phyloP scores from a whole-genome alignment of 1,284 basidiomycete genomes.

The Volvariella volvacea region DNA sequence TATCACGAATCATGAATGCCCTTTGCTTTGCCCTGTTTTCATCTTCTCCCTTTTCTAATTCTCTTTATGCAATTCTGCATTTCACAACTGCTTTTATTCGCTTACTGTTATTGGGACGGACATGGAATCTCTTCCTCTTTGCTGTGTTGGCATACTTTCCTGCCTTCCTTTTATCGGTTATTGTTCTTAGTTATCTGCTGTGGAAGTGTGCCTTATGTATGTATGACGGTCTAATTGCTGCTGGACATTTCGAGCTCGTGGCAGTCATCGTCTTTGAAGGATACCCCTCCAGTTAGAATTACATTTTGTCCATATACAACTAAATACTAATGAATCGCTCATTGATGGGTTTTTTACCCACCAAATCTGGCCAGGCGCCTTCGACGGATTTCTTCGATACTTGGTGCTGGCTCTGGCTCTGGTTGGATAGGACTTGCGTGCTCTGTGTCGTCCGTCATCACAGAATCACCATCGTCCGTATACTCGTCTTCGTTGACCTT shows the following conservation, averaged over 20 bases:
- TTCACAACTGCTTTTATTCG: not conserved
- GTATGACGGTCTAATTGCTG: no score
- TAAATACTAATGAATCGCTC: no score
- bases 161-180: not conserved
- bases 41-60: conserved; percentile 1
- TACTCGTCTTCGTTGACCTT: conserved; percentile 1
- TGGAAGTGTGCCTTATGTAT: not conserved
- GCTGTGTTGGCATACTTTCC: no score
- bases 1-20: conserved; percentile 1
- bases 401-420: conserved; percentile 37
- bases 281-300: not conserved
- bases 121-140: no score
- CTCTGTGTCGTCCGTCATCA: conserved; percentile 8
- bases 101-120: not conserved
- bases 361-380: conserved; percentile 75
- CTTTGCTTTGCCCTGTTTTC: not conserved
- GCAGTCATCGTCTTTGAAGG: not conserved
- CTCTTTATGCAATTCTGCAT: conserved; percentile 2
- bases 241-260: not conserved
- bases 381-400: conserved; percentile 72
- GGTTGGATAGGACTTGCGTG: conserved; percentile 13
- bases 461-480: conserved; percentile 6
- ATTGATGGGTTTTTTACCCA: conserved; percentile 21
- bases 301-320: no score
- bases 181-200: conserved; percentile 2